Base-by-base conservation (phyloP, 2,329 filamentous ascomycete genomes). In the Fusarium coicis region DNA sequence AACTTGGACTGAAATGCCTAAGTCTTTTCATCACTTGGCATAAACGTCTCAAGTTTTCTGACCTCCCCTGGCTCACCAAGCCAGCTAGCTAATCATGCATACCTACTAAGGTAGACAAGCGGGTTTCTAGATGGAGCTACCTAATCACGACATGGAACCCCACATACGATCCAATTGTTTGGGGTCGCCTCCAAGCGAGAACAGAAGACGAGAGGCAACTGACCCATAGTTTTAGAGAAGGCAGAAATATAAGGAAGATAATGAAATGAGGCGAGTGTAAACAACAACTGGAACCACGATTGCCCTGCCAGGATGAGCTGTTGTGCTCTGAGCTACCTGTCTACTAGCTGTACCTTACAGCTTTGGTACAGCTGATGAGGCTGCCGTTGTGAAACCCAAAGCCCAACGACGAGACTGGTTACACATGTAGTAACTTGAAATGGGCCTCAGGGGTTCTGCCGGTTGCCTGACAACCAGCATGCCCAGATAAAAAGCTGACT, bases 131-230 rank as follows among this genome's bases (percentile, higher is more conserved):
- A 54, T 52, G 49, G 64, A 56, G 54, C 57, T 40, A 30, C 64
- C 57, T 40, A 30, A 64, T 68, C 70, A 73, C 43, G 66, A 63
- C 66, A 71, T 59, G 53, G 11, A 37, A 47, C 66, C 61, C 71
- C 66, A 74, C 66, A 60, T 28, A 36, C 44, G 52, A 53, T 52
- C 57, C 46, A 52, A 53, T 47, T 66, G 42, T 46, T 59, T 63
- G 53, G 59, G 39, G 60, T 62, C 56, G 56, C 26, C 58, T 60
- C 36, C 19, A 47, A 32, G 42, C 16, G 32, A 68, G 47, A 53
- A 52, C 39, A 43, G 53, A 43, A 71, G 26, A 43, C 43, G 43
- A 40, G 67, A 59, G 57, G 46, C 57, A 42, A 63, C 34, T 70
- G 42, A 21, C 21, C 39, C 19, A 19, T 28, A 58, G 23, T 46